Conservation (phyloP, 352 stramenopile species). For the Hyaloperonospora brassicae region DNA sequence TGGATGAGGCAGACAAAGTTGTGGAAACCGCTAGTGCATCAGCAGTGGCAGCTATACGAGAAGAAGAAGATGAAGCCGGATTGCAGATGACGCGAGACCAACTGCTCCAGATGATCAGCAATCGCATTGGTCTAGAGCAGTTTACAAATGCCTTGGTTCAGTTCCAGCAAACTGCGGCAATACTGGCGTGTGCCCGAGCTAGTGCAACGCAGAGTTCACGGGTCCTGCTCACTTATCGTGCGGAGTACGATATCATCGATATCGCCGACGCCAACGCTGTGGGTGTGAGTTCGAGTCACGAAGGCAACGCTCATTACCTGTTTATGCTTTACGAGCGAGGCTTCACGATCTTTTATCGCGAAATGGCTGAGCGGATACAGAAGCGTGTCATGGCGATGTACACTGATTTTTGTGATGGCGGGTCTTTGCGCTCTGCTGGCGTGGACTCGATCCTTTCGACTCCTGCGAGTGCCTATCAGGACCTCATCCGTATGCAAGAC, state of each 20-base stretch:
- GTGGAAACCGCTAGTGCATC: conserved; percentile 17
- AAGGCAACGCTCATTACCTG: conserved; percentile 34
- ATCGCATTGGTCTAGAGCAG: conserved; percentile 44
- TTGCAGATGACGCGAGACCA: conserved; percentile 48
- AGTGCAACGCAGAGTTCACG: conserved; percentile 38
- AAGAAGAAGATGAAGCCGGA: conserved; percentile 12
- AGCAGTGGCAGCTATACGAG: conserved; percentile 3
- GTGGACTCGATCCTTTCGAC: conserved; percentile 14
- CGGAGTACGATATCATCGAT: conserved; percentile 22
- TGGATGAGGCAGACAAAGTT: conserved; percentile 24
- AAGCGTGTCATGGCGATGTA: conserved; percentile 62
- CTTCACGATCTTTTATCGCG: conserved; percentile 41
- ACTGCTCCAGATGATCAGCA: conserved; percentile 60
- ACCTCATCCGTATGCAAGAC: conserved; percentile 78
- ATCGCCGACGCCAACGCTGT: conserved; percentile 7
- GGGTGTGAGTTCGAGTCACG: conserved; percentile 4
- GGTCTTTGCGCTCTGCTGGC: conserved; percentile 5
- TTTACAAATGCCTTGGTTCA: conserved; percentile 64
- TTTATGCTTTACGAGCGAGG: conserved; percentile 63
- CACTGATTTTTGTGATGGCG: conserved; percentile 27
- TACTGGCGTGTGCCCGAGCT: conserved; percentile 36
- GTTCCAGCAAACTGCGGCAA: conserved; percentile 49
- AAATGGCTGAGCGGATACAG: conserved; percentile 52
- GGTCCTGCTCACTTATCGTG: conserved; percentile 28
- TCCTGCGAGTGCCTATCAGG: conserved; percentile 53